Evolutionary conservation across 179 eudicot species (phyloP).

Genomic region (Monotropa hypopitys): DNA sequence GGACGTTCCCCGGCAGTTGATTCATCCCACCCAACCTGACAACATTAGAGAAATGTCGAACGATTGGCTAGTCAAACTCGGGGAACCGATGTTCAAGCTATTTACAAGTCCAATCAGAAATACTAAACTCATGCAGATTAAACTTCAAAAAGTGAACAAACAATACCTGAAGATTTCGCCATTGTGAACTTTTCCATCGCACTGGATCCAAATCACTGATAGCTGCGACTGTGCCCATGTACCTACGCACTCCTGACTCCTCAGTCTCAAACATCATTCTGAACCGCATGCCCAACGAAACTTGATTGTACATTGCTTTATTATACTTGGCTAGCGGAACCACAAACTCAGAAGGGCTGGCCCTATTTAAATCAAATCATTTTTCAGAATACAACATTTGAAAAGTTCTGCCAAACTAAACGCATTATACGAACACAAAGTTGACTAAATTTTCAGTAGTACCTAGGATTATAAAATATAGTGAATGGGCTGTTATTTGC

Average conservation of each 20-base stretch:
- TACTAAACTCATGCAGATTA: background rate
- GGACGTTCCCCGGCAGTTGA: constrained; percentile 97
- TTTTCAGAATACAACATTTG: background rate
- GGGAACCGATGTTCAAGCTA: background rate
- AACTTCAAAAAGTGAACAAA: background rate
- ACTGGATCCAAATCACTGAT: constrained; percentile 73
- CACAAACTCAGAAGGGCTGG: constrained; percentile 95
- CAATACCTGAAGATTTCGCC: constrained; percentile 91
- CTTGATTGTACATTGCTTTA: constrained; percentile 92
- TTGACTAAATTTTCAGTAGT: constrained; percentile 4
- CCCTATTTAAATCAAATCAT: constrained; percentile 38
- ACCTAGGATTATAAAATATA: constrained; percentile 96
- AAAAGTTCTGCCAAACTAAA: background rate
- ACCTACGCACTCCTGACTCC: constrained; percentile 87
- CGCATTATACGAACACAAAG: background rate
- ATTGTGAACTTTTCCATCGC: constrained; percentile 86
- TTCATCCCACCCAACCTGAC: constrained; percentile 99
- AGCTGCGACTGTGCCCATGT: constrained; percentile 91
- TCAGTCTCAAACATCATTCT: constrained; percentile 99
- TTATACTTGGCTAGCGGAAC: constrained; percentile 92
- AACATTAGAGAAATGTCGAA: constrained; percentile 8
- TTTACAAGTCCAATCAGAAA: background rate
- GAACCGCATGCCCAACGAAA: constrained; percentile 88
- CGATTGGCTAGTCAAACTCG: background rate
- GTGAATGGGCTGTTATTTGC: constrained; percentile 93